Evolutionary conservation across 148 eudicot genomes (phyloP).

Genomic region (Amaranthus hypochondriacus): DNA sequence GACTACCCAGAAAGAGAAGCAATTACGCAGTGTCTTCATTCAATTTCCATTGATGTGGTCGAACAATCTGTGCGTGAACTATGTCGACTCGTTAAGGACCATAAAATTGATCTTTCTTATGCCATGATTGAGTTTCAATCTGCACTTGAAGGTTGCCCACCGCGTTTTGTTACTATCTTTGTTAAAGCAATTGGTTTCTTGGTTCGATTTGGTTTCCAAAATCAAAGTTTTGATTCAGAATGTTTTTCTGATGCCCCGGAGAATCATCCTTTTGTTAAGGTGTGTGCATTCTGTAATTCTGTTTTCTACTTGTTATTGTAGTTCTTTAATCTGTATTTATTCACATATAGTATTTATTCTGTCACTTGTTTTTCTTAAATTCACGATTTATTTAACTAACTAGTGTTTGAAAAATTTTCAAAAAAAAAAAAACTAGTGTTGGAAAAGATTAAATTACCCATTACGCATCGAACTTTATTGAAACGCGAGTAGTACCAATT

Average conservation of each 20-base stretch:
- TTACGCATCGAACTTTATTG: too few relatives aligned
- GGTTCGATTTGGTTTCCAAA: conserved; percentile 53
- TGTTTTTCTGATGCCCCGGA: conserved; percentile 21
- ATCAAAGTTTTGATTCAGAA: background rate
- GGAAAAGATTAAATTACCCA: too few relatives aligned
- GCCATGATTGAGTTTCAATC: conserved; percentile 71
- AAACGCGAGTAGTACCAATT: too few relatives aligned
- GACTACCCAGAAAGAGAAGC: conserved; percentile 39
- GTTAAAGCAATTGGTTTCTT: conserved; percentile 78
- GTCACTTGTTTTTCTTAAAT: too few relatives aligned
- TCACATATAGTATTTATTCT: background rate
- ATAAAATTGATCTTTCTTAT: conserved; percentile 33
- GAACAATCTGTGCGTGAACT: conserved; percentile 81
- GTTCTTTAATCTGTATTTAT: background rate
- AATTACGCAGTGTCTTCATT: conserved; percentile 58
- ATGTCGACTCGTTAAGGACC: conserved; percentile 62
- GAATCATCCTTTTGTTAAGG: conserved; percentile 72
- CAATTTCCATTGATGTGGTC: conserved; percentile 63
- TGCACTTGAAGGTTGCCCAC: conserved; percentile 54
- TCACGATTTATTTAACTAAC: too few relatives aligned
- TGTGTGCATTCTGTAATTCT: background rate
- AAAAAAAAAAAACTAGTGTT: too few relatives aligned
- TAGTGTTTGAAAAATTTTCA: too few relatives aligned
- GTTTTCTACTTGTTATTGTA: background rate
- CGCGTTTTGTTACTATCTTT: conserved; percentile 48